phyloP scores from a whole-genome alignment of 345 rosid genomes.

The Eucalyptus sp. region DNA sequence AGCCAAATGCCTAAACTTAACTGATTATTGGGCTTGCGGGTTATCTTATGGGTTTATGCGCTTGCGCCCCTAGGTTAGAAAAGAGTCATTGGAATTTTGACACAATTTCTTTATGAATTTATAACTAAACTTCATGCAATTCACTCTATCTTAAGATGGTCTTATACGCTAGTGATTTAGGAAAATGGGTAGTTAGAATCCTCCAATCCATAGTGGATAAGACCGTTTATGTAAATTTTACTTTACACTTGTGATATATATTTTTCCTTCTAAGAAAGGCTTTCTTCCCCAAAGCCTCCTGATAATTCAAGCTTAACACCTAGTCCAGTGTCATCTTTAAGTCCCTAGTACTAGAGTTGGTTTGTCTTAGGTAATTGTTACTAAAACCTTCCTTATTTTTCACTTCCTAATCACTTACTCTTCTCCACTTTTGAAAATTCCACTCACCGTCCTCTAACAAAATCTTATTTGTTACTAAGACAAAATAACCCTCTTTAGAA shows the following conservation, averaged over 20 bases:
- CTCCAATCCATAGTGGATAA: not conserved
- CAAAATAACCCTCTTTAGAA: not conserved
- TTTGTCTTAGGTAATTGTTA: not conserved
- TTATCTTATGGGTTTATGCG: not conserved
- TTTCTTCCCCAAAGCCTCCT: not conserved
- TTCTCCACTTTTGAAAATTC: not conserved
- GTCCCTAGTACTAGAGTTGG: not conserved
- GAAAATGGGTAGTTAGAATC: not conserved
- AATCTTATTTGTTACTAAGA: not conserved
- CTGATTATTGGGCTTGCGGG: not conserved
- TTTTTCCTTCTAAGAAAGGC: not conserved
- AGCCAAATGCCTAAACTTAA: not conserved
- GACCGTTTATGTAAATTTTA: not conserved
- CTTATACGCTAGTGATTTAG: not conserved
- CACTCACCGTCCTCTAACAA: not conserved
- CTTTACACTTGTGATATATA: accelerated
- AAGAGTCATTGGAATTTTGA: not conserved
- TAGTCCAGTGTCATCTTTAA: not conserved
- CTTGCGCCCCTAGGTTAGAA: not conserved
- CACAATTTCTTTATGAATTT: not conserved
- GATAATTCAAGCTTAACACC: not conserved
- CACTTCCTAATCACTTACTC: not conserved
- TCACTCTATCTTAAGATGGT: too few relatives aligned
- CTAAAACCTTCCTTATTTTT: not conserved
- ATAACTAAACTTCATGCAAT: not conserved